Evolutionary conservation across 371 early-diverging fungal genomes (phyloP).

Genomic region (Mortierella sp.): DNA sequence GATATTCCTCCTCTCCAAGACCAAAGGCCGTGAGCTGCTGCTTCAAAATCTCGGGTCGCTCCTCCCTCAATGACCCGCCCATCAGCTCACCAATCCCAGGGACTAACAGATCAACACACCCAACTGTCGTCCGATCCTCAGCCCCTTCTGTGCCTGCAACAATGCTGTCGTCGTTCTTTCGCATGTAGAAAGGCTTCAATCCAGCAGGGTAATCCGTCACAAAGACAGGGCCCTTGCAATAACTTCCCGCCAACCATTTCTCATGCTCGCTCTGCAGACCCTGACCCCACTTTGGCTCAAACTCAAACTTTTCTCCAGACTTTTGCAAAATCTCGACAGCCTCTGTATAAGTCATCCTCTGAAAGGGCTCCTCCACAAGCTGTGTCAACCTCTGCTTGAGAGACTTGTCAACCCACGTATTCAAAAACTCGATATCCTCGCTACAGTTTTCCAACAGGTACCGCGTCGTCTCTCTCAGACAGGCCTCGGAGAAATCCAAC

Average conservation of each 20-base stretch:
- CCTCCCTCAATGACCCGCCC: conserved; percentile 94
- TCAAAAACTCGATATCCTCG: conserved; percentile 72
- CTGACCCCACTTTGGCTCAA: conserved; percentile 83
- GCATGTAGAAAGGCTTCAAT: conserved; percentile 96
- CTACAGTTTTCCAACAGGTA: conserved; percentile 64
- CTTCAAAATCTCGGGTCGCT: conserved; percentile 69
- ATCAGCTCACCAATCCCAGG: conserved; percentile 93
- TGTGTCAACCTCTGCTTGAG: conserved; percentile 59
- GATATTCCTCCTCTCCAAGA: conserved; percentile 75
- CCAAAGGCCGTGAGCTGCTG: conserved; percentile 70
- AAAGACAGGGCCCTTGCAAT: conserved; percentile 86
- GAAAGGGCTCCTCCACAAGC: conserved; percentile 68
- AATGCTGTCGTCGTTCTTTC: conserved; percentile 61
- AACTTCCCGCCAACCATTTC: conserved; percentile 80
- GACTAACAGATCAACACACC: conserved; percentile 89
- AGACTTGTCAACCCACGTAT: conserved; percentile 66
- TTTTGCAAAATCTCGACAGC: conserved; percentile 81
- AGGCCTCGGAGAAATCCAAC: conserved; percentile 71
- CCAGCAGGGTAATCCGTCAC: conserved; percentile 90
- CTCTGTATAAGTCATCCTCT: conserved; percentile 86
- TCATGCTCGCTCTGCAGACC: conserved; percentile 93
- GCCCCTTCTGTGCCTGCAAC: neutral
- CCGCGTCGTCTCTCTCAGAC: conserved; percentile 64
- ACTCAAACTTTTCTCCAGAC: conserved; percentile 63
- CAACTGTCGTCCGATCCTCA: conserved; percentile 77